Percentiles rank a stretch among this genome's conserved stretches.
These are phyloP conservation scores for Trichomonas vaginalis DNA, from an alignment of 208 protist species.

Conservation along the genomic window DNA sequence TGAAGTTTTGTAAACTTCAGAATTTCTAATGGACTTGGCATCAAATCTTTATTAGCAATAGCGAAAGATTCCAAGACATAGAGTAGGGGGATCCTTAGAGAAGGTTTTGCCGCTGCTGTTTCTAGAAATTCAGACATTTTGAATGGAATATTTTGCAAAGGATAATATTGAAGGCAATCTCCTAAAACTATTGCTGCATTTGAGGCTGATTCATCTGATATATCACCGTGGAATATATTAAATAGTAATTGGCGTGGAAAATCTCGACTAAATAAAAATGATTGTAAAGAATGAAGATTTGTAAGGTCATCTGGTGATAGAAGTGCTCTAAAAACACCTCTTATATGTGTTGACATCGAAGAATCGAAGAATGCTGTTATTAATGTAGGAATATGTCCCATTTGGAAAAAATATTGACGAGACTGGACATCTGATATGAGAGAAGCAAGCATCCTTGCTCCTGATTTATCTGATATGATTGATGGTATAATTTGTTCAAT, in stretches of 20 bases:
- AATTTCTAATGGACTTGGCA: neutral
- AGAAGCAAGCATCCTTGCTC: neutral
- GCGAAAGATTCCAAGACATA: neutral
- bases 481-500: conserved; percentile 14
- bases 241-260: neutral
- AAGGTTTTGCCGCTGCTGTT: neutral
- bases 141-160: neutral
- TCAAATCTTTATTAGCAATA: neutral
- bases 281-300: neutral
- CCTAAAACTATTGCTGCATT: neutral
- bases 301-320: neutral
- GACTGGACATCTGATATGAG: neutral
- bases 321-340: neutral
- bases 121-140: neutral
- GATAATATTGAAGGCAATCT: neutral
- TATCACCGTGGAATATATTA: neutral
- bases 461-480: neutral
- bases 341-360: neutral
- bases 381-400: conserved; percentile 5
- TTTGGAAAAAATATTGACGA: neutral
- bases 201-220: neutral
- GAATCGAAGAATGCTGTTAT: neutral
- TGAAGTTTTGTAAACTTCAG: neutral
- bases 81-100: neutral
- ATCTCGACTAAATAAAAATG: neutral